phyloP scores from a whole-genome alignment of 805 yeast genomes.

The Zygoascus flipseniorum region DNA sequence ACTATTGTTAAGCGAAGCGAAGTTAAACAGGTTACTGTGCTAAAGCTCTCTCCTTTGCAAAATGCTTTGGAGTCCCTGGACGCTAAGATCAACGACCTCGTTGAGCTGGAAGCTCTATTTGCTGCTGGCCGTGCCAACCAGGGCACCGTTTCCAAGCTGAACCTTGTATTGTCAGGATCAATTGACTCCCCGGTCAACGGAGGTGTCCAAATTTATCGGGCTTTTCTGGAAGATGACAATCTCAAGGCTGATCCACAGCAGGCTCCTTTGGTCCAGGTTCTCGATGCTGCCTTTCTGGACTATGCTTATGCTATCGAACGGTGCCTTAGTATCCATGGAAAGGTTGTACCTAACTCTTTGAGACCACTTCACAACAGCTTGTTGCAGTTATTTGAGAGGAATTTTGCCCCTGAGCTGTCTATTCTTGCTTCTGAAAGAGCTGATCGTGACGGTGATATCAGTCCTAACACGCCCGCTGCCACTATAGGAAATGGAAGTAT shows the following conservation, averaged over 20 bases:
- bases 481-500: background rate
- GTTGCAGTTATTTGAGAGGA: slow-evolving; percentile 52
- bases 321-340: slow-evolving; percentile 62
- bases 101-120: slow-evolving; percentile 47
- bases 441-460: background rate
- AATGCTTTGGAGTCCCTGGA: slow-evolving; percentile 66
- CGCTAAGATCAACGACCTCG: slow-evolving; percentile 63
- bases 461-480: background rate
- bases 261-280: slow-evolving; percentile 29
- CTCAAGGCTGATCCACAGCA: slow-evolving; percentile 15
- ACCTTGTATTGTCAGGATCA: slow-evolving; percentile 45
- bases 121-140: slow-evolving; percentile 32
- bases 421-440: background rate
- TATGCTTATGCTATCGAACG: slow-evolving; percentile 56
- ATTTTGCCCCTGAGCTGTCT: slow-evolving; percentile 57
- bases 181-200: slow-evolving; percentile 92
- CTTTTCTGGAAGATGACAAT: slow-evolving; percentile 42
- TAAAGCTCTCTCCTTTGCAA: slow-evolving; percentile 71
- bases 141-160: slow-evolving; percentile 17
- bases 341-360: slow-evolving; percentile 48
- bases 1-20: slow-evolving; percentile 81
- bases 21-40: slow-evolving; percentile 40
- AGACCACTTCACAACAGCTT: slow-evolving; percentile 60
- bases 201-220: slow-evolving; percentile 77
- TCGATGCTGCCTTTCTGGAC: slow-evolving; percentile 48